Evolutionary conservation across 441 rosid genomes (phyloP).

Genomic region (Gossypium gossypioides): DNA sequence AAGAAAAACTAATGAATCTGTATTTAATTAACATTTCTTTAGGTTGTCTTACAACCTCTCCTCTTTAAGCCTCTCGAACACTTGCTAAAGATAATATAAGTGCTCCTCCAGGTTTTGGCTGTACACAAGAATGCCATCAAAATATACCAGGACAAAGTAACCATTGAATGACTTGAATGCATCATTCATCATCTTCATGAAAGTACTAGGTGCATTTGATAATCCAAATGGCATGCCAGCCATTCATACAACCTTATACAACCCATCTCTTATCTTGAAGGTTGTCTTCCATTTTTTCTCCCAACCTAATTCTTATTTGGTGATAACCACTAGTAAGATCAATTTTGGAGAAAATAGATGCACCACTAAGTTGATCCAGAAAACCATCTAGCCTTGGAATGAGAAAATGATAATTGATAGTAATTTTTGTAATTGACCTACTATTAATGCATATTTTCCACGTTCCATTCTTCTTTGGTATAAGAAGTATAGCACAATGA

Average conservation of each 20-base stretch:
- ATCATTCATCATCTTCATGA: neutral
- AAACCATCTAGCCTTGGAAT: neutral
- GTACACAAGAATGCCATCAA: neutral
- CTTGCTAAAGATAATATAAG: neutral
- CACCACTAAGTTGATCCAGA: neutral
- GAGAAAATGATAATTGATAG: neutral
- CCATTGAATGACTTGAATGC: neutral
- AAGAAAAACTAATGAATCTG: no score
- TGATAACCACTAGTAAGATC: neutral
- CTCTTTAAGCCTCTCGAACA: neutral
- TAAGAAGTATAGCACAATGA: neutral
- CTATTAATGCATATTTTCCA: neutral
- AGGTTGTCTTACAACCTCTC: no score
- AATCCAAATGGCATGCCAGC: neutral
- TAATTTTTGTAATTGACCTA: neutral
- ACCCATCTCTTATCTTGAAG: neutral
- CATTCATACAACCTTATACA: neutral
- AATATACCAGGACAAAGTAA: neutral
- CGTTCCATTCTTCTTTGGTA: neutral
- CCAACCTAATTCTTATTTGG: neutral
- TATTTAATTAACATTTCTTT: no score
- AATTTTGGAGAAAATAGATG: neutral
- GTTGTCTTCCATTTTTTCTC: neutral
- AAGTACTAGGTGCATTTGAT: neutral
- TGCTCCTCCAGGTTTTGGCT: neutral